Evolutionary conservation across 1,284 basidiomycete genomes (phyloP).

Genomic region (Trametes sp.): DNA sequence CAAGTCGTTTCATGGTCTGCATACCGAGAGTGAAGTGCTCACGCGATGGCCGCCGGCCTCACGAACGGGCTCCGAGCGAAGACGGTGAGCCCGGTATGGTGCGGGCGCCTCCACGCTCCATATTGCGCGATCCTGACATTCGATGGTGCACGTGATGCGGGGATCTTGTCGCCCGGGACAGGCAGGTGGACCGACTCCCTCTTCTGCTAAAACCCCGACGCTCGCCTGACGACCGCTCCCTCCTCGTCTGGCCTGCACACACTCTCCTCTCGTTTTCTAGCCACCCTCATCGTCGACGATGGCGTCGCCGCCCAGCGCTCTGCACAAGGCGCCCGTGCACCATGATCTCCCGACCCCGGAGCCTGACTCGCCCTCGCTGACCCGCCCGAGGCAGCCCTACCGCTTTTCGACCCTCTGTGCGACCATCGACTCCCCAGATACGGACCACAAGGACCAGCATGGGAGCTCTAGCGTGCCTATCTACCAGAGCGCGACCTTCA

Average conservation of each 20-base stretch:
- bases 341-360: slow-evolving; percentile 75
- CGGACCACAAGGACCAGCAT: slow-evolving; percentile 92
- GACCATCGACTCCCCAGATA: slow-evolving; percentile 82
- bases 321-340: slow-evolving; percentile 21
- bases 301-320: slow-evolving; percentile 18
- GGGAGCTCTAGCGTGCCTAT: slow-evolving; percentile 95
- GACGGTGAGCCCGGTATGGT: background rate
- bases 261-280: background rate
- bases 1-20: background rate
- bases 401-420: slow-evolving; percentile 89
- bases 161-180: slow-evolving; percentile 20
- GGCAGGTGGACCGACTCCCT: slow-evolving; percentile 25
- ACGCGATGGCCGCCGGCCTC: background rate
- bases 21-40: too few relatives aligned
- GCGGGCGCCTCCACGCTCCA: slow-evolving; percentile 10
- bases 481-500: slow-evolving; percentile 99
- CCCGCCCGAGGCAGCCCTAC: slow-evolving; percentile 70
- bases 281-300: slow-evolving; percentile 21
- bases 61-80: background rate
- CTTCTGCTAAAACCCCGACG: slow-evolving; percentile 21
- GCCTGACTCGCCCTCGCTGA: slow-evolving; percentile 69
- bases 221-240: slow-evolving; percentile 20
- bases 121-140: slow-evolving; percentile 31
- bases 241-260: slow-evolving; percentile 15
- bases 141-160: slow-evolving; percentile 26